Base-by-base conservation (phyloP, 2,329 filamentous ascomycete genomes). In the Ascochyta fabae region DNA sequence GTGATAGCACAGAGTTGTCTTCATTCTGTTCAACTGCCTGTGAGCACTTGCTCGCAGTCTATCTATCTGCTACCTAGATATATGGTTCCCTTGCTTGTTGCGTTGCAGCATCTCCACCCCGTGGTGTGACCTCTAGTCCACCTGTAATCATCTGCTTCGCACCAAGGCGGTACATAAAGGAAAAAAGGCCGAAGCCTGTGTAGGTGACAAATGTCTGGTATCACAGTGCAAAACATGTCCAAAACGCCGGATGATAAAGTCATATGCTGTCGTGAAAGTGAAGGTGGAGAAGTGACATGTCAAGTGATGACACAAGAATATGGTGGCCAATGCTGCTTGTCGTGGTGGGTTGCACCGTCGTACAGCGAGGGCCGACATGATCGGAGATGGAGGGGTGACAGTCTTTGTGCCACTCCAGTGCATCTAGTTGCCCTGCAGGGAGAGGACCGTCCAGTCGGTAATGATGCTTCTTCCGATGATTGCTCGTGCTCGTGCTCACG, bases 191-290 rank as follows among this genome's bases (percentile, higher is more conserved):
- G 38, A 56, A 59, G 69, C 68, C 67, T 61, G 44, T 69, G 60
- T 69, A 63, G 62, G 64, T 73, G 70, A 74, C 71, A 62, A 57
- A 60, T 61, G 72, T 74, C 71, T 75, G 72, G 72, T 75, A 75
- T 75, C 72, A 73, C 69, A 65, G 54, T 65, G 57, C 50, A 58
- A 65, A 58, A 64, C 53, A 50, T 60, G 61, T 61, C 65, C 62
- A 58, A 58, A 71, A 70, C 66, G 60, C 66, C 70, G 53, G 62
- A 62, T 49, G 44, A 59, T 57, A 65, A 65, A 56, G 53, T 70
- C 64, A 55, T 71, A 52, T 68, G 59, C 60, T 55, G 59, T 71
- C 71, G 56, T 75, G 51, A 71, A 68, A 47, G 57, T 68, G 64
- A 47, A 59, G 48, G 60, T 64, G 62, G 46, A 56, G 48, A 49